phyloP scores from a whole-genome alignment of 2,329 filamentous ascomycete species.

The Juglanconis sp. region DNA sequence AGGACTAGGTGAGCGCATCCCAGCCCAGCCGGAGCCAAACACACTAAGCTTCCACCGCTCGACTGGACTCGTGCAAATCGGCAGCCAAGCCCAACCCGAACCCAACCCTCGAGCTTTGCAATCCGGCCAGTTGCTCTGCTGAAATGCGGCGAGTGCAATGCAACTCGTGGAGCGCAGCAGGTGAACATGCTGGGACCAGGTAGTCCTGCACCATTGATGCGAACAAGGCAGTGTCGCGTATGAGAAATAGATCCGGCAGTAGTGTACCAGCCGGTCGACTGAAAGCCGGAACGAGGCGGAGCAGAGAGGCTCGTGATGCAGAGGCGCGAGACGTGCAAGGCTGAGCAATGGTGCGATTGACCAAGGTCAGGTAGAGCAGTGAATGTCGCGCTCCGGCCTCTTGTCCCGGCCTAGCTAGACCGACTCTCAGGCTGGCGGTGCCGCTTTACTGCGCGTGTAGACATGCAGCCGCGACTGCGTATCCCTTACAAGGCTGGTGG shows the following conservation, averaged over 20 bases:
- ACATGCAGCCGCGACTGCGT: not conserved
- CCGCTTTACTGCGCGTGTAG: not conserved
- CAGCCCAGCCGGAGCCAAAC: not conserved
- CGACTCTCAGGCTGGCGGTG: not conserved
- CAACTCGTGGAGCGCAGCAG: not conserved
- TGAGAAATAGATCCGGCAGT: not conserved
- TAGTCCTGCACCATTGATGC: not conserved
- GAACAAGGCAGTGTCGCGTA: not conserved
- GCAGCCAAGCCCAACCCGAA: not conserved
- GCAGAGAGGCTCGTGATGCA: not conserved
- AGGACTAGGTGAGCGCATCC: slow-evolving; percentile 2
- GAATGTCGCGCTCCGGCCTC: too few species aligned
- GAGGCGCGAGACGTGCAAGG: not conserved
- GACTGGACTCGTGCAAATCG: slow-evolving; percentile 7
- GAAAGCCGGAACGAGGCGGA: not conserved
- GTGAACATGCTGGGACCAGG: not conserved
- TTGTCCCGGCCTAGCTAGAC: not conserved
- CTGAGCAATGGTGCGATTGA: too few species aligned
- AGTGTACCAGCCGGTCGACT: not conserved
- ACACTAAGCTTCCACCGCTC: slow-evolving; percentile 15
- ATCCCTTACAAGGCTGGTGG: not conserved
- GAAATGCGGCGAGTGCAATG: not conserved
- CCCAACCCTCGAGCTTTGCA: not conserved
- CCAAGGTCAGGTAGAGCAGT: too few species aligned
- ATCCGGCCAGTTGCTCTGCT: not conserved